A percentile compares a stretch with the other conserved stretches of the same genome.
These are phyloP conservation scores for Amanita polypyramis DNA, from an alignment of 768 basidiomycete species.

Conservation along the genomic window DNA sequence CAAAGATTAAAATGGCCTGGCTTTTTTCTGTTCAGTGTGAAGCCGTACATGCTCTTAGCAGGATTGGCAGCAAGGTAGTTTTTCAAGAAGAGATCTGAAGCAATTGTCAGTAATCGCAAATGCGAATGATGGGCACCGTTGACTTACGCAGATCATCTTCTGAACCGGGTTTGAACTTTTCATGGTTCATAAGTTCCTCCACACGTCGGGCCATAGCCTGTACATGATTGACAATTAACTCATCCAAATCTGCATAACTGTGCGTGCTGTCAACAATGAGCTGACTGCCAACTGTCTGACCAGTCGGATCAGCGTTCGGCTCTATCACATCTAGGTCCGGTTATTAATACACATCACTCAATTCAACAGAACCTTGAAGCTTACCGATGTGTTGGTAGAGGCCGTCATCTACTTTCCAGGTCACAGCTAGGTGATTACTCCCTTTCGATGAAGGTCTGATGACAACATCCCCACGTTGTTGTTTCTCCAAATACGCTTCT, in stretches of 20 bases:
- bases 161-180: slow-evolving; percentile 84
- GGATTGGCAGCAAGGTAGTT: slow-evolving; percentile 91
- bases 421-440: slow-evolving; percentile 86
- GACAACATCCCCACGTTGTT: slow-evolving; percentile 92
- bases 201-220: slow-evolving; percentile 89
- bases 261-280: slow-evolving; percentile 71
- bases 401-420: slow-evolving; percentile 97
- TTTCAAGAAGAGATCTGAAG: slow-evolving; percentile 71
- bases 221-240: slow-evolving; percentile 93
- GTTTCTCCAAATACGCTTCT: slow-evolving; percentile 79
- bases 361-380: neutral
- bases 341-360: slow-evolving; percentile 15
- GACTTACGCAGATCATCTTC: slow-evolving; percentile 89
- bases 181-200: slow-evolving; percentile 90
- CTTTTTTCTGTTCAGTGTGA: slow-evolving; percentile 78
- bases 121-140: slow-evolving; percentile 3
- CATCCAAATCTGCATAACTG: slow-evolving; percentile 88
- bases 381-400: slow-evolving; percentile 93
- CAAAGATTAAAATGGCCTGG: slow-evolving; percentile 92
- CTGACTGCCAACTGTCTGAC: slow-evolving; percentile 50
- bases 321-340: slow-evolving; percentile 62
- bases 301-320: slow-evolving; percentile 63
- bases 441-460: slow-evolving; percentile 96
- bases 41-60: slow-evolving; percentile 91
- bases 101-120: neutral